These are phyloP conservation scores for Castanea mollissima DNA, from an alignment of 306 rosid genomes.

Conservation along the genomic window DNA sequence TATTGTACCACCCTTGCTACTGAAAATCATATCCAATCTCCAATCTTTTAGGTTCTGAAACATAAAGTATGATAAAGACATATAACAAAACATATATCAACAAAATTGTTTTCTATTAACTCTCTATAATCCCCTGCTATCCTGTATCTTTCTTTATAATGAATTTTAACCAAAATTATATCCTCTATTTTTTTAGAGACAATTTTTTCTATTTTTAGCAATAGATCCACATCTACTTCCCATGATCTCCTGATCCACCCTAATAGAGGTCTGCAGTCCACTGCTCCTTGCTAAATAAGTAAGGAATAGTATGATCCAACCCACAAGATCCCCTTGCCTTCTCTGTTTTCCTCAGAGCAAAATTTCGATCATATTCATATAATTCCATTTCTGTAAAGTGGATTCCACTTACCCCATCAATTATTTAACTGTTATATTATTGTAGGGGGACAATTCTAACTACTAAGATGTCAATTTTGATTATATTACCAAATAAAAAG, in stretches of 20 bases:
- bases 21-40: constrained; percentile 32
- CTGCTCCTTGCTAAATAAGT: neutral
- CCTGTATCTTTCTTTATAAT: constrained; percentile 7
- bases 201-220: neutral
- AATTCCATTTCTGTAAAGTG: too few relatives aligned
- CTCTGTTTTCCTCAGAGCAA: too few relatives aligned
- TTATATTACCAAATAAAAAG: too few relatives aligned
- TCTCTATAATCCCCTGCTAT: neutral
- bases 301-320: neutral
- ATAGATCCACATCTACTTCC: neutral
- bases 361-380: too few relatives aligned
- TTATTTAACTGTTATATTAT: too few relatives aligned
- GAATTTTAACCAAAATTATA: neutral
- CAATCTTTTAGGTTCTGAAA: neutral
- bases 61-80: neutral
- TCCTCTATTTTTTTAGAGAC: too few relatives aligned
- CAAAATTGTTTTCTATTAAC: neutral
- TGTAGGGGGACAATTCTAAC: too few relatives aligned
- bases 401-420: too few relatives aligned
- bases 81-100: neutral
- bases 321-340: neutral
- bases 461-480: too few relatives aligned
- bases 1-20: constrained; percentile 94
- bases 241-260: neutral
- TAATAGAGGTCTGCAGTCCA: neutral